phyloP scores from a whole-genome alignment of 129 eudicot species.

The Sambucus nigra region DNA sequence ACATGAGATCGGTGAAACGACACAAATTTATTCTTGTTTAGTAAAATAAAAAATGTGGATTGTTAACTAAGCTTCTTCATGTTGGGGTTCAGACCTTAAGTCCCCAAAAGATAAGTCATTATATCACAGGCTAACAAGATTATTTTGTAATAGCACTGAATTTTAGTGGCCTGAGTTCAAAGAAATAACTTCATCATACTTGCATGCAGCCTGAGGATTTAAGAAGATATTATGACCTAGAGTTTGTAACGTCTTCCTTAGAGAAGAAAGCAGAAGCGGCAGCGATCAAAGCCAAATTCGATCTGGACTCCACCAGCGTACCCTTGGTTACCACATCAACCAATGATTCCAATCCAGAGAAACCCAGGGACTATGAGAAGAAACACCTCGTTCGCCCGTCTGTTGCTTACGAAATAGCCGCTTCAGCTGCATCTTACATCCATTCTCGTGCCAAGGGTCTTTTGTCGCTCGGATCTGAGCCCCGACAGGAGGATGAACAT shows the following conservation, averaged over 20 bases:
- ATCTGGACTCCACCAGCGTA: constrained; percentile 21
- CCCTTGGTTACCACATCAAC: constrained; percentile 15
- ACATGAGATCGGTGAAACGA: too few relatives aligned
- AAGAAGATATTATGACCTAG: constrained; percentile 50
- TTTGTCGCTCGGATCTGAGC: constrained; percentile 18
- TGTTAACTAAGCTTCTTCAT: too few relatives aligned
- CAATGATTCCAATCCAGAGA: constrained; percentile 7
- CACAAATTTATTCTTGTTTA: too few relatives aligned
- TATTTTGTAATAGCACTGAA: too few relatives aligned
- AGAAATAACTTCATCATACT: not conserved
- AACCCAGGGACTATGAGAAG: not conserved
- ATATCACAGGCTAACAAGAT: too few relatives aligned
- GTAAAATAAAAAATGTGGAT: not conserved
- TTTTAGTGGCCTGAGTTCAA: not conserved
- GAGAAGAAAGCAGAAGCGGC: constrained; percentile 55
- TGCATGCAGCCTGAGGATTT: constrained; percentile 51
- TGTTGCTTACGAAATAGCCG: constrained; percentile 68
- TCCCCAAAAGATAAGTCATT: too few relatives aligned
- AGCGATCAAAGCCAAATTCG: constrained; percentile 25
- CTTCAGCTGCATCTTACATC: constrained; percentile 69
- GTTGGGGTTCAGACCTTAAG: too few relatives aligned
- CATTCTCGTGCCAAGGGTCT: constrained; percentile 46
- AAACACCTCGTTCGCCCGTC: constrained; percentile 19
- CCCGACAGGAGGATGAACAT: constrained; percentile 9
- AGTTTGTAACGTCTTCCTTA: constrained; percentile 66